phyloP scores from a whole-genome alignment of 768 basidiomycete genomes.

The Mycena metata region DNA sequence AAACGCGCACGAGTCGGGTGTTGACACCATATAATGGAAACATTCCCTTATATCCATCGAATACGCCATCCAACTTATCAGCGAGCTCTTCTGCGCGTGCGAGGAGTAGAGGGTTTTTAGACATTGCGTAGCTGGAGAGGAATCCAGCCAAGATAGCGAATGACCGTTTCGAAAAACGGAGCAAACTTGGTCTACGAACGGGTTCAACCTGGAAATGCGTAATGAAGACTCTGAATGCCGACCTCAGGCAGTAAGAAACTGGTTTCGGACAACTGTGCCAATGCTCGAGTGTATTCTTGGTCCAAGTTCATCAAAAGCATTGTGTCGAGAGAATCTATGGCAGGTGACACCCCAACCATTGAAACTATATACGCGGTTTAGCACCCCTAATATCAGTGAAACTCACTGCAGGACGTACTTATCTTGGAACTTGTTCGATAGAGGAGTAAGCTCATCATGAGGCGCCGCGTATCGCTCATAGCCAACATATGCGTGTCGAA shows the following conservation, averaged over 20 bases:
- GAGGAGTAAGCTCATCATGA: slow-evolving; percentile 72
- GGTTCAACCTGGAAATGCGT: slow-evolving; percentile 3
- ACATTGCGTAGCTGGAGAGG: slow-evolving; percentile 85
- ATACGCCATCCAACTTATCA: slow-evolving; percentile 76
- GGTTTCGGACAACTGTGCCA: slow-evolving; percentile 63
- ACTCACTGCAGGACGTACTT: slow-evolving; percentile 58
- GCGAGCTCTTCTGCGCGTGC: slow-evolving; percentile 85
- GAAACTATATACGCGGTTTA: slow-evolving; percentile 60
- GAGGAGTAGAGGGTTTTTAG: slow-evolving; percentile 72
- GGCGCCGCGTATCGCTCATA: slow-evolving; percentile 74
- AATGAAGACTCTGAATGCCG: slow-evolving; percentile 47
- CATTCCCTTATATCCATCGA: slow-evolving; percentile 72
- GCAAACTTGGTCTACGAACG: slow-evolving; percentile 47
- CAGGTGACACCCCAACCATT: slow-evolving; percentile 86
- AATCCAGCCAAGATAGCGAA: slow-evolving; percentile 92
- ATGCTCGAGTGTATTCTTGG: slow-evolving; percentile 76
- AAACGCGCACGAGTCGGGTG: slow-evolving; percentile 65
- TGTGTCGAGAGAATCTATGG: slow-evolving; percentile 88
- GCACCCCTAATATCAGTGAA: not conserved
- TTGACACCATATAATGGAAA: slow-evolving; percentile 82
- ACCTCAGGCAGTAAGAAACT: slow-evolving; percentile 66
- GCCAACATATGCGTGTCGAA: slow-evolving; percentile 75
- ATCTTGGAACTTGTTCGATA: slow-evolving; percentile 61
- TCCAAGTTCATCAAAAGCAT: slow-evolving; percentile 85
- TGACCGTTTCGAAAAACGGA: slow-evolving; percentile 88